Base-by-base conservation (phyloP, 2,329 filamentous ascomycete species). In the Hirsutella thompsonii region DNA sequence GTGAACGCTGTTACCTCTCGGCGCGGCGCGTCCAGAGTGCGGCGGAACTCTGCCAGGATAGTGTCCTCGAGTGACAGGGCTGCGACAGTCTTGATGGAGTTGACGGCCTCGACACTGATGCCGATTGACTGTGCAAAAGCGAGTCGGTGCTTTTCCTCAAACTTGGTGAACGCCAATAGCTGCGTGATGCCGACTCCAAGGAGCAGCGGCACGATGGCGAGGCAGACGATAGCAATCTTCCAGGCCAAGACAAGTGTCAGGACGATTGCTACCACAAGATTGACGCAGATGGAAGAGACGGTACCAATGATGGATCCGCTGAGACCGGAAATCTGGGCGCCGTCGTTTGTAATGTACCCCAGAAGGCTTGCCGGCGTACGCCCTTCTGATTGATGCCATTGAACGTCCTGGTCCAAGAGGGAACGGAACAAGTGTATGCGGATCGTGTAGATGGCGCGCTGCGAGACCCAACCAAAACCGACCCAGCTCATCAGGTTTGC, bases 171-270 rank as follows among this genome's bases (percentile, higher is more conserved):
- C 4, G 76, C 67, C 2, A 65, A 66, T 13, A 83, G 64, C 45
- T 79, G 69, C 69, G 83, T 74, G 46, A 80, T 67, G 1, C 81
- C 80, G 1, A 77, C 67, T 2, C 74, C 74, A 0, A 85, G 64
- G 6, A 83, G 68, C 13, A 83, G 58, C 0, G 81, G 81, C 0
- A 84, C 72, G 19, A 74, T 64, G 2, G 76, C 68, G 2, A 85
- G 64, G 40, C 76, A 76, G 2, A 85, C 80, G 10, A 85, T 57
- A 1, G 79, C 78, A 42, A 85, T 81, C 51, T 74, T 79, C 81
- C 81, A 85, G 3, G 78, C 79, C 38, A 84, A 66, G 38, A 81
- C 72, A 46, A 81, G 75, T 0, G 79, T 73, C 13, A 84, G 51
- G 28, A 81, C 71, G 40, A 83, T 74, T 1, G 75, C 77, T 0